These are phyloP conservation scores for Fusarium tupiense DNA, from an alignment of 2,329 filamentous ascomycete genomes.

Conservation along the genomic window DNA sequence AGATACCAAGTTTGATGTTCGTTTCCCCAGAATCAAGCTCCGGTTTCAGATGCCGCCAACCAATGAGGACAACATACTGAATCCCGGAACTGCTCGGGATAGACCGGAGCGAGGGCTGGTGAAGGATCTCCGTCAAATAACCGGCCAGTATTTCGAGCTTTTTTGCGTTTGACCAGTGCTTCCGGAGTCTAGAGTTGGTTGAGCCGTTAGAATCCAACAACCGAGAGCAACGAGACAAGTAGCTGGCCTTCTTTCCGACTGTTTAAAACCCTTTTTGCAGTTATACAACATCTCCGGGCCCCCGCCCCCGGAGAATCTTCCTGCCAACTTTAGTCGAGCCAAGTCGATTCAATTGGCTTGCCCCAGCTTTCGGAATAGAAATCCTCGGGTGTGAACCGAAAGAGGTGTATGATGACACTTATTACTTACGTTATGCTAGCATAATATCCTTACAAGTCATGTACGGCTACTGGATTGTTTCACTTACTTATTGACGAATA, in stretches of 20 bases:
- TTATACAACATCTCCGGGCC: conserved; percentile 5
- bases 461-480: neutral
- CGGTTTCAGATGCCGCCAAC: neutral
- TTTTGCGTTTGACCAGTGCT: conserved; percentile 12
- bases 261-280: neutral
- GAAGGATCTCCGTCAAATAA: conserved; percentile 30
- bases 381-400: too few relatives aligned
- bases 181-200: conserved; percentile 7
- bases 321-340: conserved; percentile 1
- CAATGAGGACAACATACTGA: neutral
- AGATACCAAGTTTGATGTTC: neutral
- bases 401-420: neutral
- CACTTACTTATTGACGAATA: neutral
- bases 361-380: neutral
- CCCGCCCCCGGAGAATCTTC: neutral
- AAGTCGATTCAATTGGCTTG: conserved; percentile 28
- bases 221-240: conserved; percentile 18
- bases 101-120: conserved; percentile 20
- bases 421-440: neutral
- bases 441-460: neutral
- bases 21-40: conserved; percentile 9
- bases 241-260: conserved; percentile 20
- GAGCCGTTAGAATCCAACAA: conserved; percentile 30
- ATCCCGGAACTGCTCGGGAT: conserved; percentile 13
- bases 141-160: conserved; percentile 23